phyloP scores from a whole-genome alignment of 768 basidiomycete genomes.

The Macrolepiota fuliginosa region DNA sequence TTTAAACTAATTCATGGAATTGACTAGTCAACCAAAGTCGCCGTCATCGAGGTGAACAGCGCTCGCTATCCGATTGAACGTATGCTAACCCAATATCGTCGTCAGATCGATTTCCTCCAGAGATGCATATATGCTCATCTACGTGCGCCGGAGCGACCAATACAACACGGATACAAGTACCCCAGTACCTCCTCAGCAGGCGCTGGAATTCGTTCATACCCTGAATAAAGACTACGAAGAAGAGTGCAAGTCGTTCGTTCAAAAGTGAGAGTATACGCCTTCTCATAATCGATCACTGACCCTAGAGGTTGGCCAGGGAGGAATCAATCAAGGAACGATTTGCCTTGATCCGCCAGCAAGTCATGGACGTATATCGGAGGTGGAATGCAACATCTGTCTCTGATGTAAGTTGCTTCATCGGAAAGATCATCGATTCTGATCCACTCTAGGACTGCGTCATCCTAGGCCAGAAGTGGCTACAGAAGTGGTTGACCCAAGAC shows the following conservation, averaged over 20 bases:
- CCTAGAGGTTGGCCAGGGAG: slow-evolving; percentile 34
- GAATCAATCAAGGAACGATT: slow-evolving; percentile 42
- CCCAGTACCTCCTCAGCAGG: slow-evolving; percentile 52
- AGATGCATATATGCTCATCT: slow-evolving; percentile 96
- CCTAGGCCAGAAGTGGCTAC: slow-evolving; percentile 57
- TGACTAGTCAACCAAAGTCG: background rate
- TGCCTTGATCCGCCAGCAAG: slow-evolving; percentile 44
- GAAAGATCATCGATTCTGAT: slow-evolving; percentile 10
- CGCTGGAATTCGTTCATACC: slow-evolving; percentile 47
- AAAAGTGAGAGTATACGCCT: slow-evolving; percentile 35
- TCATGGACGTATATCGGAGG: slow-evolving; percentile 56
- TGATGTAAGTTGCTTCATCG: slow-evolving; percentile 36
- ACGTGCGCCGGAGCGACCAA: slow-evolving; percentile 46
- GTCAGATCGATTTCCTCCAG: slow-evolving; percentile 61
- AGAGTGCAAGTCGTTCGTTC: slow-evolving; percentile 46
- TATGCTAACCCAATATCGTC: background rate
- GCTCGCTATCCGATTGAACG: slow-evolving; percentile 2
- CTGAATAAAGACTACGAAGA: slow-evolving; percentile 57
- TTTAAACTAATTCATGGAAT: background rate
- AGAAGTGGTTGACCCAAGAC: slow-evolving; percentile 54
- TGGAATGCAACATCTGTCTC: slow-evolving; percentile 54
- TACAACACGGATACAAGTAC: slow-evolving; percentile 14
- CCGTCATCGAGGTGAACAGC: slow-evolving; percentile 3
- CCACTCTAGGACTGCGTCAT: slow-evolving; percentile 48
- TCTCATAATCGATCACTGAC: background rate